These are phyloP conservation scores for Suhomyces taliae DNA, from an alignment of 1,139 yeast species.

Conservation along the genomic window DNA sequence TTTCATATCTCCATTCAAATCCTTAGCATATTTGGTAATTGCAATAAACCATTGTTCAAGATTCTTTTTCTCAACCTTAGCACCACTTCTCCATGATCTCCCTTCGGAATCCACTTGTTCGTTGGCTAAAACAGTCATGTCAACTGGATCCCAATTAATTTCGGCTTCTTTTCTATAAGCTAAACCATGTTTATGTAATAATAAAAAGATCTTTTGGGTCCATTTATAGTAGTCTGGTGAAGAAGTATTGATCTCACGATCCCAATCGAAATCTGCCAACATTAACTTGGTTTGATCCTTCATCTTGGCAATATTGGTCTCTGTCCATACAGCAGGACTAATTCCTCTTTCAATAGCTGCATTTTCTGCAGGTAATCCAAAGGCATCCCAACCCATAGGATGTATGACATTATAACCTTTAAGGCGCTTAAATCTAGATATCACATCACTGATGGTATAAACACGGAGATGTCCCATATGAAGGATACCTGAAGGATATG, in stretches of 20 bases:
- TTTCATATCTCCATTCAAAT: conserved; percentile 61
- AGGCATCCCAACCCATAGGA: conserved; percentile 99
- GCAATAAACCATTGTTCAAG: conserved; percentile 92
- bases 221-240: conserved; percentile 85
- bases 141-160: conserved; percentile 98
- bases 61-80: conserved; percentile 76
- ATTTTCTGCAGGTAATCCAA: conserved; percentile 96
- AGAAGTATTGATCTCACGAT: conserved; percentile 84
- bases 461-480: conserved; percentile 95
- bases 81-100: conserved; percentile 95
- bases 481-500: conserved; percentile 89
- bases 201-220: conserved; percentile 83
- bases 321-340: conserved; percentile 83
- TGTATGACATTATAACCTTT: conserved; percentile 79
- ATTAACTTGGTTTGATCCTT: conserved; percentile 73
- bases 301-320: conserved; percentile 74
- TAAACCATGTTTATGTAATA: conserved; percentile 69
- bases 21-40: conserved; percentile 77
- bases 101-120: conserved; percentile 95
- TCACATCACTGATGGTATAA: conserved; percentile 83
- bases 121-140: conserved; percentile 89
- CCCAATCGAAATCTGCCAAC: conserved; percentile 94
- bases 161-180: conserved; percentile 86
- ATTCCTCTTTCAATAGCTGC: conserved; percentile 89
- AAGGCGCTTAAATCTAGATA: conserved; percentile 75